A percentile compares a stretch with the other conserved stretches of the same genome.
Conservation (phyloP, 164 flowering plant genomes). For the Aristolochia californica region DNA sequence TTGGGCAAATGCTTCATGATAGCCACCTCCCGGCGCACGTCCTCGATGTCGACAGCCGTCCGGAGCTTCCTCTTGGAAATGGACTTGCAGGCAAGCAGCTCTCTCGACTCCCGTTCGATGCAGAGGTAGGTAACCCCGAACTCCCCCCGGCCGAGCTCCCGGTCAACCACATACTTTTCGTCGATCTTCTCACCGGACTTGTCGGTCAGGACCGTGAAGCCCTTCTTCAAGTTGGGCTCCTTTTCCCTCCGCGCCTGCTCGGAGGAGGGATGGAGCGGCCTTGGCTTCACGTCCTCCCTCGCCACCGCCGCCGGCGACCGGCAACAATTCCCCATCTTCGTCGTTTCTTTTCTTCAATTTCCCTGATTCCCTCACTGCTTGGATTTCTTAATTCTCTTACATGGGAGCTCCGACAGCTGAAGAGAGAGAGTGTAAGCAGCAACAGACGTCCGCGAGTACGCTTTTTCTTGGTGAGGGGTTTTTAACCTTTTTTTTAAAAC, state of each 20-base stretch:
- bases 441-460: background rate
- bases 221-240: constrained; percentile 3
- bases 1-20: constrained; percentile 86
- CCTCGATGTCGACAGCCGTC: constrained; percentile 82
- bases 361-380: background rate
- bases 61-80: constrained; percentile 84
- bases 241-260: constrained; percentile 1
- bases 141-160: constrained; percentile 85
- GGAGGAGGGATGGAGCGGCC: background rate
- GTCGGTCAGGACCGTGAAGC: constrained; percentile 6
- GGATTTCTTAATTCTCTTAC: too few relatives aligned
- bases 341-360: background rate
- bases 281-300: constrained; percentile 15
- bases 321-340: constrained; percentile 17
- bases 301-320: constrained; percentile 18
- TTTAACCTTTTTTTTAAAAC: too few relatives aligned
- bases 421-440: background rate
- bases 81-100: constrained; percentile 74
- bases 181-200: constrained; percentile 57
- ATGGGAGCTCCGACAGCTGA: background rate
- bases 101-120: constrained; percentile 47
- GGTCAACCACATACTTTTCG: constrained; percentile 60
- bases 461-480: background rate
- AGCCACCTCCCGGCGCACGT: constrained; percentile 85
- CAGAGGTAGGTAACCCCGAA: constrained; percentile 87